Evolutionary conservation across 352 stramenopile genomes (phyloP), one percentile per base, ranked within the genome.

Genomic region (Phytopythium helicoides): DNA sequence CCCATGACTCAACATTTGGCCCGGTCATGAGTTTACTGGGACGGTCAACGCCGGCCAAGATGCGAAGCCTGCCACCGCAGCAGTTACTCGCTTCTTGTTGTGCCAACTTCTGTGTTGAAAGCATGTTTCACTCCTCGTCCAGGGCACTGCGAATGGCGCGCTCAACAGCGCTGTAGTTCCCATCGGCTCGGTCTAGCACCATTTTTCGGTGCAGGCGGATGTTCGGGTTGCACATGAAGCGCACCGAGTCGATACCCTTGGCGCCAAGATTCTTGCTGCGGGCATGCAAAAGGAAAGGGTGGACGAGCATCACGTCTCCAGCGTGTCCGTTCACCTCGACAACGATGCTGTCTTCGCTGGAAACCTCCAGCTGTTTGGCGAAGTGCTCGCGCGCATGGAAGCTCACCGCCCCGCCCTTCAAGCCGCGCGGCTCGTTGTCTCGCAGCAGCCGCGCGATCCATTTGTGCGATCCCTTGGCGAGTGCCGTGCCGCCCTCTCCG

Each of bases 281-380:
- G n/a, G 80, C 78, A 44, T 94, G 84, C 21, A 94, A 58, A 23
- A 92, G 47, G 42, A 94, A 88, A 14, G 84, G 84, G 48, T 94
- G 84, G 31, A 86, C 81, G 15, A 94, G 60, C 71, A 89, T 85
- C 16, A 94, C 68, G 34, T 94, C 84, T 3, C 84, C 84, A 11
- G 82, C 82, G 16, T 63, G 58, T 16, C 82, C 82, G 26, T 75
- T 74, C 38, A 87, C 77, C 56, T 94, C 84, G 25, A 90, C 66
- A 9, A 90, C 64, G 9, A 31, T 26, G 28, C 38, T 33, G 4
- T 18, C 34, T 0, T n/a, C 25, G n/a, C 7, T n/a, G 15, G 25
- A 26, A n/a, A 38, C 44, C 18, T 51, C 45, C 3, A 41, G 47
- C 21, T 66, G 46, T 9, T 31, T 42, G 3, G 61, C 68, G 22